Conservation (phyloP, 2,329 filamentous ascomycete species). For the Acarospora socialis region DNA sequence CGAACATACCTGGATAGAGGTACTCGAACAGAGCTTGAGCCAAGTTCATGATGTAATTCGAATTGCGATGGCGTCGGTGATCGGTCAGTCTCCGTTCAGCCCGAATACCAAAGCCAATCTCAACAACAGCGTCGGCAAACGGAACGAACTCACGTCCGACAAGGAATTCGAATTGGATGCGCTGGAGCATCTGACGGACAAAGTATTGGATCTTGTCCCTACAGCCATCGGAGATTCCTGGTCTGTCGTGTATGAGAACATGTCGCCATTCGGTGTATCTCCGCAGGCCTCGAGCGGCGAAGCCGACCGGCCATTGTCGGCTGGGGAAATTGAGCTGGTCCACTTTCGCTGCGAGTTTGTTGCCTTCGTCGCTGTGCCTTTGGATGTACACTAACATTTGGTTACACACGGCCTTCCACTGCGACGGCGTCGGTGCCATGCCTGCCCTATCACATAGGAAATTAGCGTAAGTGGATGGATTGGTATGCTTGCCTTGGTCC, state of each 20-base stretch:
- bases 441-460: neutral
- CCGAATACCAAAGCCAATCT: slow-evolving; percentile 1
- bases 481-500: neutral
- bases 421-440: slow-evolving; percentile 1
- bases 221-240: no score
- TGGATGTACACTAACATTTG: neutral
- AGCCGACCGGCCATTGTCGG: neutral
- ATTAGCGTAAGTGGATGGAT: slow-evolving; percentile 3
- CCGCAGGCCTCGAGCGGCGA: neutral
- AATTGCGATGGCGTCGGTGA: neutral
- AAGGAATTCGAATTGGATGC: neutral
- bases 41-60: slow-evolving; percentile 4
- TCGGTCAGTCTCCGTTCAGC: neutral
- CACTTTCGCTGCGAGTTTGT: neutral
- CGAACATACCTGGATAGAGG: slow-evolving; percentile 1
- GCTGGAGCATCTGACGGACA: neutral
- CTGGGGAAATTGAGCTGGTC: neutral
- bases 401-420: neutral
- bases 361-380: neutral
- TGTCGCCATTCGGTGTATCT: slow-evolving; percentile 1
- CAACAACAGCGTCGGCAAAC: neutral
- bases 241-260: no score
- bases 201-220: neutral
- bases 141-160: no score
- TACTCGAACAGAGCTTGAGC: slow-evolving; percentile 2